These are phyloP conservation scores for Cryphonectria parasitica DNA, from an alignment of 2,329 filamentous ascomycete genomes.

Conservation along the genomic window DNA sequence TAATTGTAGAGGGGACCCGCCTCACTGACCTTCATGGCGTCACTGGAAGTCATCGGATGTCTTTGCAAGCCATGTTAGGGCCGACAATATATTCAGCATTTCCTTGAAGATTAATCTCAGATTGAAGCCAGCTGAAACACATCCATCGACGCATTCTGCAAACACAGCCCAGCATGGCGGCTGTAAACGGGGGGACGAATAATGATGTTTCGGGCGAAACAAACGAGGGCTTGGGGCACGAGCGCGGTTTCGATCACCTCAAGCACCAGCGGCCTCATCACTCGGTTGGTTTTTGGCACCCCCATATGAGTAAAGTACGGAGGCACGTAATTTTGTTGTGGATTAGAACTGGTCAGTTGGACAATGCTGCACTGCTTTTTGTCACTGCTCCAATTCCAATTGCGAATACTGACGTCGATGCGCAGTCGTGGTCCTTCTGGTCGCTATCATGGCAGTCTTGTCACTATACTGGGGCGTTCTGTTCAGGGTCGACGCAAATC, in stretches of 20 bases:
- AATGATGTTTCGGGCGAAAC: background rate
- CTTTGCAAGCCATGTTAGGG: background rate
- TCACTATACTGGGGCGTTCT: constrained; percentile 67
- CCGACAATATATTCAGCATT: background rate
- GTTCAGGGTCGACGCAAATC: constrained; percentile 52
- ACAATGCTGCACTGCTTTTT: background rate
- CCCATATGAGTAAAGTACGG: constrained; percentile 37
- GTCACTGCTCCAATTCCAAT: background rate
- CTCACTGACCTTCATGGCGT: background rate
- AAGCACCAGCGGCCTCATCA: constrained; percentile 31
- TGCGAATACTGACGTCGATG: background rate
- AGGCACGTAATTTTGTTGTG: constrained; percentile 35
- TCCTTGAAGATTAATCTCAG: background rate
- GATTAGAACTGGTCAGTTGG: constrained; percentile 34
- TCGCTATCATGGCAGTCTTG: constrained; percentile 59
- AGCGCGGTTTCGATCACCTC: background rate
- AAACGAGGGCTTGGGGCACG: background rate
- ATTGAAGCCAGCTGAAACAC: background rate
- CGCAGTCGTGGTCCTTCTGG: constrained; percentile 53
- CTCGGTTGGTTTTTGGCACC: constrained; percentile 52
- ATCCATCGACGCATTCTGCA: background rate
- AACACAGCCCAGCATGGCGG: background rate
- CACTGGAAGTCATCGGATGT: background rate
- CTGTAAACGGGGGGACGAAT: background rate
- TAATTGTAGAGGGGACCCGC: background rate